phyloP scores from a whole-genome alignment of 345 rosid genomes.

The Populus simonii region DNA sequence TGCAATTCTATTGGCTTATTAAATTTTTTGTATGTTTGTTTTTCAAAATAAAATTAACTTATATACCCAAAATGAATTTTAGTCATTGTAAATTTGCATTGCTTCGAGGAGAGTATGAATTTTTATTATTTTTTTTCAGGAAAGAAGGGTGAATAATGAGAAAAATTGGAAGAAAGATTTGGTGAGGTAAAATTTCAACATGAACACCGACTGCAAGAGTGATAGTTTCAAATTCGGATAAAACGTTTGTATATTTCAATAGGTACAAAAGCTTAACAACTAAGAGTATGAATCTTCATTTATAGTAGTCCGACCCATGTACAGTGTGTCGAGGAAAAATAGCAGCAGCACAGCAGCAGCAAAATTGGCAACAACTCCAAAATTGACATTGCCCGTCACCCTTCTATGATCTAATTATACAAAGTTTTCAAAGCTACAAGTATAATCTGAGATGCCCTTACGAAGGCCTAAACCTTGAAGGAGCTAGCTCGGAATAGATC shows the following conservation, averaged over 20 bases:
- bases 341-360: background rate
- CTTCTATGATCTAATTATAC: background rate
- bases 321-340: background rate
- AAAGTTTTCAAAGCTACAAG: background rate
- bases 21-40: no score
- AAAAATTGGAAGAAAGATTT: no score
- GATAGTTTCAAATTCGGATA: background rate
- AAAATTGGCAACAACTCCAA: background rate
- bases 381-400: background rate
- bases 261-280: background rate
- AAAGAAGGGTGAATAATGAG: no score
- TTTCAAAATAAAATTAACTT: no score
- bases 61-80: background rate
- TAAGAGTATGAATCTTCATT: no score
- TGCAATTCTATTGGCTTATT: accelerated
- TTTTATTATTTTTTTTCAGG: no score
- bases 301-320: background rate
- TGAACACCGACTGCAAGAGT: background rate
- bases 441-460: background rate
- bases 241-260: background rate
- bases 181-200: no score
- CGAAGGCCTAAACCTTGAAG: background rate
- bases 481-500: background rate
- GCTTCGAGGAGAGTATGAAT: background rate
- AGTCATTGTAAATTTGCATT: no score